phyloP scores from a whole-genome alignment of 768 basidiomycete species.

The Russula dissimulans region DNA sequence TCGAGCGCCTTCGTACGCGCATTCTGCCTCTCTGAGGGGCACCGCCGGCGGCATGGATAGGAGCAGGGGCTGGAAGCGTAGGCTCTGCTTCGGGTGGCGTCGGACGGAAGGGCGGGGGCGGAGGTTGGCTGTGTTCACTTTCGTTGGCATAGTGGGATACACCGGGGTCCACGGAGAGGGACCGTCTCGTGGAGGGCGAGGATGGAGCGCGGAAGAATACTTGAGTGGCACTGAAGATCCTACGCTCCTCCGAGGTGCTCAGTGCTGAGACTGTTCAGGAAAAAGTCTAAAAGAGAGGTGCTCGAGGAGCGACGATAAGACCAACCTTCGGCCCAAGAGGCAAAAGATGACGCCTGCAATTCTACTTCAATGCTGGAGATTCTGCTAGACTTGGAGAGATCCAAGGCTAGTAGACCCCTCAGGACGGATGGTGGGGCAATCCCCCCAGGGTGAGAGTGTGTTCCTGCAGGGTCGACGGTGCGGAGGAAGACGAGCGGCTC shows the following conservation, averaged over 20 bases:
- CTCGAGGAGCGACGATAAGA: constrained; percentile 5
- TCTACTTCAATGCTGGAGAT: constrained; percentile 80
- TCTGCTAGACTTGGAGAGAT: constrained; percentile 66
- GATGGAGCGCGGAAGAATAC: constrained; percentile 60
- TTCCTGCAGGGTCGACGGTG: constrained; percentile 29
- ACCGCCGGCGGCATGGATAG: not conserved
- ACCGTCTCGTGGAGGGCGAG: constrained; percentile 35
- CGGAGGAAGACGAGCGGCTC: constrained; percentile 49
- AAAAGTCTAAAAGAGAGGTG: not conserved
- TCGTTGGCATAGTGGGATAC: constrained; percentile 36
- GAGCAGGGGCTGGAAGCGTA: not conserved
- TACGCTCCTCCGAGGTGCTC: constrained; percentile 72
- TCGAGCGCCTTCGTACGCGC: constrained; percentile 23
- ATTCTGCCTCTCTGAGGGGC: constrained; percentile 20
- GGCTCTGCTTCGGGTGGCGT: not conserved
- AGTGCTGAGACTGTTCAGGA: constrained; percentile 47
- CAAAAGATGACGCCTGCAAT: constrained; percentile 60
- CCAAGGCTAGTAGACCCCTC: constrained; percentile 55
- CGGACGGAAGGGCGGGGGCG: constrained; percentile 20
- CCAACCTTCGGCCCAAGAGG: constrained; percentile 83
- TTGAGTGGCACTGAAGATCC: constrained; percentile 58
- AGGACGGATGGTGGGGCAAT: constrained; percentile 44
- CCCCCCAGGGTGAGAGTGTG: constrained; percentile 23
- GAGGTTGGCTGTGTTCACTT: constrained; percentile 30
- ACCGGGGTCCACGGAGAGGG: constrained; percentile 42